A percentile compares a stretch with the other conserved stretches of the same genome.
phyloP scores from a whole-genome alignment of 108 stramenopile genomes.

The Nitzschia sp. region DNA sequence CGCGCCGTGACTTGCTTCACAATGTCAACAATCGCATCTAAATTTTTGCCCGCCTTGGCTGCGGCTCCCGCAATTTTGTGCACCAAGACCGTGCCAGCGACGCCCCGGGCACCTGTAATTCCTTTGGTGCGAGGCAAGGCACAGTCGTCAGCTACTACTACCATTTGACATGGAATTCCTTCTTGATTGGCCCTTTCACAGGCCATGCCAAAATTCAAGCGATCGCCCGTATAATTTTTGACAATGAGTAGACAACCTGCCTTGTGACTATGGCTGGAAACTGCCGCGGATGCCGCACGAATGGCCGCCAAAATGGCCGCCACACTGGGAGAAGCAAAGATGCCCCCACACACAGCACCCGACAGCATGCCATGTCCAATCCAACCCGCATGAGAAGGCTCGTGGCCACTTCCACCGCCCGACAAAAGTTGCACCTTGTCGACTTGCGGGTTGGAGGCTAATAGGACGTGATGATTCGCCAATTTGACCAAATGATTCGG shows the following conservation, averaged over 20 bases:
- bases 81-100: constrained; percentile 96
- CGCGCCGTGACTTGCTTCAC: constrained; percentile 57
- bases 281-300: constrained; percentile 67
- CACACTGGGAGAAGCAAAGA: constrained; percentile 95
- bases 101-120: constrained; percentile 94
- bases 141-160: constrained; percentile 95
- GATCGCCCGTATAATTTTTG: constrained; percentile 99
- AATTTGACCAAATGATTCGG: constrained; percentile 75
- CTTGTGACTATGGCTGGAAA: no score
- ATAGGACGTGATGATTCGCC: constrained; percentile 67
- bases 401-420: constrained; percentile 97
- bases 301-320: constrained; percentile 89
- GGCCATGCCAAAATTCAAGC: constrained; percentile 98
- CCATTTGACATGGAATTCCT: constrained; percentile 76
- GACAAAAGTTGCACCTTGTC: constrained; percentile 68
- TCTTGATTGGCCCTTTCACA: constrained; percentile 81
- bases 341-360: constrained; percentile 95
- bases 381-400: constrained; percentile 96
- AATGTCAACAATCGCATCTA: constrained; percentile 70
- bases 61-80: constrained; percentile 96
- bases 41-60: constrained; percentile 66
- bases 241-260: constrained; percentile 89
- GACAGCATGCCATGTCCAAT: constrained; percentile 93
- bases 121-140: constrained; percentile 91
- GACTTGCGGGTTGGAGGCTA: constrained; percentile 28